Evolutionary conservation across 257 asterid genomes (phyloP).

Genomic region (Fraxinus pennsylvanica): DNA sequence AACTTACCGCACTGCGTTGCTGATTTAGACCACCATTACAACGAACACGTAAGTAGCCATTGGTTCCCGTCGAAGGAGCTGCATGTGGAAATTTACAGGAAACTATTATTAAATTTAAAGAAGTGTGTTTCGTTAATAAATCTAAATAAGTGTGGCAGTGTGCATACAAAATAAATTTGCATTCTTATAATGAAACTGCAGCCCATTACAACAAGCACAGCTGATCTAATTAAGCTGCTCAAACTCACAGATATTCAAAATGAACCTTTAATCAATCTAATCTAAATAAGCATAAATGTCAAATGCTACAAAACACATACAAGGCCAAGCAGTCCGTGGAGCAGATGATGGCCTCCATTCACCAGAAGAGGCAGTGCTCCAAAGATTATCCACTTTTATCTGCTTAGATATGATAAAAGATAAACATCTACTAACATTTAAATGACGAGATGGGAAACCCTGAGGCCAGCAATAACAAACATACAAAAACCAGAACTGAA

Average conservation of each 20-base stretch:
- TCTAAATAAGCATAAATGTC: background rate
- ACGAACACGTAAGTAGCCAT: conserved; percentile 93
- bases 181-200: conserved; percentile 10
- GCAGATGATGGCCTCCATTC: conserved; percentile 98
- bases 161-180: background rate
- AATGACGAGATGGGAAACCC: background rate
- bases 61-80: conserved; percentile 80
- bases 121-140: background rate
- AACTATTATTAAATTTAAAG: background rate
- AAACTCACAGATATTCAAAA: background rate
- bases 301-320: conserved; percentile 44
- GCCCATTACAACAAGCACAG: conserved; percentile 6
- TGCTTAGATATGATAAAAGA: conserved; percentile 39
- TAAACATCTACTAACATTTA: conserved; percentile 6
- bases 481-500: background rate
- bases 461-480: background rate
- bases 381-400: conserved; percentile 72
- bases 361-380: conserved; percentile 76
- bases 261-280: background rate
- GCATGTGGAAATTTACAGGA: conserved; percentile 33
- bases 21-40: conserved; percentile 98
- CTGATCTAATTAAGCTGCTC: background rate
- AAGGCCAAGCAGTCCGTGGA: conserved; percentile 93
- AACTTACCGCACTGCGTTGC: conserved; percentile 89
- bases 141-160: background rate